Evolutionary conservation across 176 grass and related monocot species (phyloP).

Genomic region (Alloteropsis semialata): DNA sequence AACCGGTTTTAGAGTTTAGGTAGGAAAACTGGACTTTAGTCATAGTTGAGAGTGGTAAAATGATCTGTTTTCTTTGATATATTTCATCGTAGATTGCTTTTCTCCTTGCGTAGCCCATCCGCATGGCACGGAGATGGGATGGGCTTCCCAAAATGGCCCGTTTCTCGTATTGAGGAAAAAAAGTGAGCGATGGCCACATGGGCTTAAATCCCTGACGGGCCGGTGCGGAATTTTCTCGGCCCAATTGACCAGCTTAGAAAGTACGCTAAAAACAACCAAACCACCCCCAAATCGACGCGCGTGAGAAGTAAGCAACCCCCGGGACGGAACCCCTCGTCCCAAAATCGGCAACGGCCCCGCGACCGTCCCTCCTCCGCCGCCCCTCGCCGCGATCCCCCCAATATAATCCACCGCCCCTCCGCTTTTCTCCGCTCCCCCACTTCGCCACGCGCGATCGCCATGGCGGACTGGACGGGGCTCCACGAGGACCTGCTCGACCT

Average conservation of each 20-base stretch:
- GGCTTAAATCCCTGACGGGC: not conserved
- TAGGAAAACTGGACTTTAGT: too few relatives aligned
- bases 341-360: slow-evolving; percentile 32
- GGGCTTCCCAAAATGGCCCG: too few relatives aligned
- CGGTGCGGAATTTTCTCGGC: not conserved
- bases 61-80: too few relatives aligned
- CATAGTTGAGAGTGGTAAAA: too few relatives aligned
- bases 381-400: not conserved
- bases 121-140: too few relatives aligned
- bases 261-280: slow-evolving; percentile 14
- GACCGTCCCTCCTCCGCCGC: not conserved
- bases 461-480: slow-evolving; percentile 39
- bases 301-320: slow-evolving; percentile 24
- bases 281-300: not conserved
- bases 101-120: too few relatives aligned
- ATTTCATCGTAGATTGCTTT: too few relatives aligned
- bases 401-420: not conserved
- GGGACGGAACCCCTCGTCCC: not conserved
- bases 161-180: too few relatives aligned
- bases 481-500: slow-evolving; percentile 47
- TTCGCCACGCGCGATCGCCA: not conserved
- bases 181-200: too few relatives aligned
- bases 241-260: not conserved
- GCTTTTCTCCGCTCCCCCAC: not conserved
- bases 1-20: too few relatives aligned